Conservation (phyloP, 176 grass and related monocot species). For the barley (Hordeum vulgare) region DNA sequence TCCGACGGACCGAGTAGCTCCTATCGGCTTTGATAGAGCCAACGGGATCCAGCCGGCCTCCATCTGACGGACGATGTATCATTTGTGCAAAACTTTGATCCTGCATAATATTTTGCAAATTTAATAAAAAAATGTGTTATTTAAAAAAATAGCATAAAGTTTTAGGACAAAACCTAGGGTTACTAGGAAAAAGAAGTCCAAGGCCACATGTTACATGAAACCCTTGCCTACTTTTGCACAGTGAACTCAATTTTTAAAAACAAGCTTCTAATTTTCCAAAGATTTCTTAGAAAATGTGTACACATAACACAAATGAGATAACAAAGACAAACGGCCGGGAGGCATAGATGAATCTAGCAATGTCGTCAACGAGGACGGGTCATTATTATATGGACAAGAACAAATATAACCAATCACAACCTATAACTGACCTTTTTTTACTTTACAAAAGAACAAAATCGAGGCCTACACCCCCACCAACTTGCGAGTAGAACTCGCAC, state of each 20-base stretch:
- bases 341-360: slow-evolving; percentile 7
- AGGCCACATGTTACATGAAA: neutral
- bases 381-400: slow-evolving; percentile 17
- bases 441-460: slow-evolving; percentile 40
- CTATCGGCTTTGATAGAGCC: no score
- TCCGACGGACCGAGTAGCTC: no score
- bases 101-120: no score
- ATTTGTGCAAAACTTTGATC: no score
- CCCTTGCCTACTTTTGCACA: neutral
- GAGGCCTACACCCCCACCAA: slow-evolving; percentile 9
- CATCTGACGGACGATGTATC: no score
- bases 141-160: no score
- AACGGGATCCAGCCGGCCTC: no score
- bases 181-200: neutral
- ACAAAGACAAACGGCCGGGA: neutral
- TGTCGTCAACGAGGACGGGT: neutral
- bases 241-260: neutral
- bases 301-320: neutral
- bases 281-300: neutral
- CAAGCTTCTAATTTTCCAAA: neutral
- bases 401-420: slow-evolving; percentile 29
- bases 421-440: slow-evolving; percentile 34
- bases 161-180: no score
- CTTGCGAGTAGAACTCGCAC: slow-evolving; percentile 28
- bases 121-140: no score